These are phyloP conservation scores for Papiliotrema flavescens DNA, from an alignment of 1,284 basidiomycete species.

Conservation along the genomic window DNA sequence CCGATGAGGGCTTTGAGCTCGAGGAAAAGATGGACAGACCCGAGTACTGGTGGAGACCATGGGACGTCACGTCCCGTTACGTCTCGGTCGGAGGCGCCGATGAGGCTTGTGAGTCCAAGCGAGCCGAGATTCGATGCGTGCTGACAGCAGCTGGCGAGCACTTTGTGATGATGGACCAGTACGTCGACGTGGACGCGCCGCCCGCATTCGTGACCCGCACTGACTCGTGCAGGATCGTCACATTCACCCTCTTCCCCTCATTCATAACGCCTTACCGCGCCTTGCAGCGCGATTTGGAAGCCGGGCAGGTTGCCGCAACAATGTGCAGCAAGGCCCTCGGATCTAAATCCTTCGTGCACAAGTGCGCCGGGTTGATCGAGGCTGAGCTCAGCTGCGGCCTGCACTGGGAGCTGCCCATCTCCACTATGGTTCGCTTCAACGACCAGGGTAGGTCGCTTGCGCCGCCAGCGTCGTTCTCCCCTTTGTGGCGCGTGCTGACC, in stretches of 20 bases:
- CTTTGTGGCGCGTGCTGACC: neutral
- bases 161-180: slow-evolving; percentile 46
- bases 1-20: neutral
- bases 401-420: slow-evolving; percentile 39
- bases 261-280: slow-evolving; percentile 7
- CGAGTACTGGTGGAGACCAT: slow-evolving; percentile 39
- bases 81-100: slow-evolving; percentile 46
- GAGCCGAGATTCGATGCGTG: slow-evolving; percentile 2
- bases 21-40: neutral
- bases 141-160: slow-evolving; percentile 38
- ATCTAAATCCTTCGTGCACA: too few species aligned
- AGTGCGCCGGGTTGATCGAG: slow-evolving; percentile 14
- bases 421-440: slow-evolving; percentile 47
- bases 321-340: too few species aligned
- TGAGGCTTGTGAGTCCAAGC: slow-evolving; percentile 34
- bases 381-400: slow-evolving; percentile 34
- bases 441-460: slow-evolving; percentile 33
- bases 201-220: too few species aligned
- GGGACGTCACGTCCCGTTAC: slow-evolving; percentile 44
- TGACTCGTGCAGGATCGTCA: slow-evolving; percentile 31
- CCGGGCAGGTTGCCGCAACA: too few species aligned
- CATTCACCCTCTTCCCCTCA: slow-evolving; percentile 35
- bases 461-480: neutral
- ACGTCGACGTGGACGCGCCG: slow-evolving; percentile 15
- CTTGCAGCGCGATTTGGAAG: too few species aligned